Base-by-base conservation (phyloP, 139 green algal species). In the Coccomyxa sp. region DNA sequence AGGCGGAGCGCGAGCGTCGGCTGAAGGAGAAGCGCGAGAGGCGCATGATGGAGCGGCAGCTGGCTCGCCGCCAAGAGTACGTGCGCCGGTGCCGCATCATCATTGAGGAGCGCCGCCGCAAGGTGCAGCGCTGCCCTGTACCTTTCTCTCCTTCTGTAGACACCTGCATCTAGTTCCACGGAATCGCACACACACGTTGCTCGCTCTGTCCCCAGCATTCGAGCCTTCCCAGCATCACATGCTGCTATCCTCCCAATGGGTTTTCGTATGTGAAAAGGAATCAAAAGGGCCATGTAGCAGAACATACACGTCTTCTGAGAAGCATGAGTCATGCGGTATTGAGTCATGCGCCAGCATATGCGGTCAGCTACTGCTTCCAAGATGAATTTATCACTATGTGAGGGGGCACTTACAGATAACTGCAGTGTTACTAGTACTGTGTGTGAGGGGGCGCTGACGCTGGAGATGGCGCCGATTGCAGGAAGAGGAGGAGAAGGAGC, bases 1-100 rank as follows among this genome's bases (percentile, higher is more conserved):
- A 88, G 79, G 51, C 75, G 11, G 88, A 91, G 85, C 88, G 90
- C 14, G 88, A 92, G 81, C 79, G 92, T 63, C 80, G 82, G 71
- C 80, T 94, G 58, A 91, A 83, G 31, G 91, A 92, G 91, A 84
- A 88, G 32, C 81, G 84, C 16, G 81, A 86, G 71, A 81, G 91
- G 76, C 81, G 82, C 27, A 84, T 86, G 58, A 51, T 71, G 45
- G 92, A 97, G 88, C 91, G 93, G n/a, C 88, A 95, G 81, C 80
- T 94, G 16, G 79, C 84, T 25, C 92, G 95, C 38, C 91, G 91
- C 51, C 89, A 90, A 74, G 94, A 94, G 82, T 98, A 94, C 81
- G 92, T 97, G 66, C 84, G 87, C 31, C 89, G 91, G 17, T 93
- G 93, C 82, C 89, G 91, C 0, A 15, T 92, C 79, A 67, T 92